Evolutionary conservation across 1,139 yeast species (phyloP).

Genomic region (Diutina scorzettiae): DNA sequence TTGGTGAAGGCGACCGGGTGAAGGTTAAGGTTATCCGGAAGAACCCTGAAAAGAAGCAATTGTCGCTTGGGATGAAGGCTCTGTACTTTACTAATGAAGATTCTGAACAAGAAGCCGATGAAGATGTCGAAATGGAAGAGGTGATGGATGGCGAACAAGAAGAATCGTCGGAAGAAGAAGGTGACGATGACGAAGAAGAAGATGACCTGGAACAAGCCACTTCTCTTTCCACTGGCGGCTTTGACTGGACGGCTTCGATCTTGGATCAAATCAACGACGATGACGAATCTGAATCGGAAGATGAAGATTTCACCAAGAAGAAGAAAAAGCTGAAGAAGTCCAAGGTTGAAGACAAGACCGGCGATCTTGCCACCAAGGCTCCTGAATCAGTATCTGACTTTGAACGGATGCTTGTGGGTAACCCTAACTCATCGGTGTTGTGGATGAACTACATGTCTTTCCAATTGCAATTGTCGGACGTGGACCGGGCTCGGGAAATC

Average conservation of each 20-base stretch:
- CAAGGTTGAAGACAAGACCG: constrained; percentile 68
- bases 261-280: constrained; percentile 64
- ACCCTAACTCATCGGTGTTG: constrained; percentile 83
- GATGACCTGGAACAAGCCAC: constrained; percentile 10
- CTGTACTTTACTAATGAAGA: constrained; percentile 54
- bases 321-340: constrained; percentile 34
- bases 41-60: constrained; percentile 53
- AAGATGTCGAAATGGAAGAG: constrained; percentile 13
- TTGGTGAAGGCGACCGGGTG: constrained; percentile 82
- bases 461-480: constrained; percentile 87
- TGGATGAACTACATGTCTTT: constrained; percentile 99
- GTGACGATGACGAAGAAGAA: constrained; percentile 10
- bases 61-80: constrained; percentile 90
- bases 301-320: constrained; percentile 33
- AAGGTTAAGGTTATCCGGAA: constrained; percentile 66
- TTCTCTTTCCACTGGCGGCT: constrained; percentile 75
- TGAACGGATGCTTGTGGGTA: constrained; percentile 81
- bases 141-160: constrained; percentile 12
- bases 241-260: constrained; percentile 90
- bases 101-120: constrained; percentile 14
- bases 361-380: constrained; percentile 67
- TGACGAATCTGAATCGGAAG: constrained; percentile 45
- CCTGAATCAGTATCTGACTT: constrained; percentile 90
- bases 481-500: constrained; percentile 88
- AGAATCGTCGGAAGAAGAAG: constrained; percentile 14